These are phyloP conservation scores for Kodamaea ohmeri DNA, from an alignment of 1,139 yeast species.

Conservation along the genomic window DNA sequence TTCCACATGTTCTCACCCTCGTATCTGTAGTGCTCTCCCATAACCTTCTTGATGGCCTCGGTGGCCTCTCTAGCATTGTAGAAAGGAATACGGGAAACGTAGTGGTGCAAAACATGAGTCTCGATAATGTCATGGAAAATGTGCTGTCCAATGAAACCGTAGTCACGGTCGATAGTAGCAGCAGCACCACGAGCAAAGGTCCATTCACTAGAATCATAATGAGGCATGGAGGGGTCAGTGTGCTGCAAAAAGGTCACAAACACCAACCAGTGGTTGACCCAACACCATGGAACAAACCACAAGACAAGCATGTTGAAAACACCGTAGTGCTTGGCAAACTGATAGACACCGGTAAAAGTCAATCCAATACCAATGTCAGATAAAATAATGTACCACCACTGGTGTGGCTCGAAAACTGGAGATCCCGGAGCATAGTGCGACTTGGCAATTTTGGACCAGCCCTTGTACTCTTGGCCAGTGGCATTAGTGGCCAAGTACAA, in stretches of 20 bases:
- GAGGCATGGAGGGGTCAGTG: conserved; percentile 78
- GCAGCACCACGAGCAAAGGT: conserved; percentile 88
- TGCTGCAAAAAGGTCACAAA: conserved; percentile 84
- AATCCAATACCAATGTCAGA: conserved; percentile 69
- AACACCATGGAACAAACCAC: conserved; percentile 75
- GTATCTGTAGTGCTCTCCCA: conserved; percentile 75
- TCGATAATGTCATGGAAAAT: conserved; percentile 87
- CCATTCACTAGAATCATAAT: conserved; percentile 74
- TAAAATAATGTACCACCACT: conserved; percentile 65
- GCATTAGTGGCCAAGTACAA: conserved; percentile 65
- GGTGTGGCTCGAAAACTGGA: conserved; percentile 69
- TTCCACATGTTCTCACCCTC: conserved; percentile 71
- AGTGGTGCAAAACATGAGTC: conserved; percentile 87
- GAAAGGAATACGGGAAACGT: conserved; percentile 80
- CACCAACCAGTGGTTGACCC: conserved; percentile 89
- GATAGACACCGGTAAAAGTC: conserved; percentile 54
- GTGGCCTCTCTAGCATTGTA: conserved; percentile 82
- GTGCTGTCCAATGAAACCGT: conserved; percentile 77
- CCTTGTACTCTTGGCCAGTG: conserved; percentile 61
- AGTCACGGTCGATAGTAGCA: conserved; percentile 80
- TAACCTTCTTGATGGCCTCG: conserved; percentile 71
- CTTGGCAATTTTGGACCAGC: conserved; percentile 37
- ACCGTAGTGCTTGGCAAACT: conserved; percentile 64
- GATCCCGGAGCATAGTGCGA: conserved; percentile 71
- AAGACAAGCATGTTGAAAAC: conserved; percentile 60